Evolutionary conservation across 2,329 filamentous ascomycete species (phyloP).

Genomic region (Clarireedia paspali): DNA sequence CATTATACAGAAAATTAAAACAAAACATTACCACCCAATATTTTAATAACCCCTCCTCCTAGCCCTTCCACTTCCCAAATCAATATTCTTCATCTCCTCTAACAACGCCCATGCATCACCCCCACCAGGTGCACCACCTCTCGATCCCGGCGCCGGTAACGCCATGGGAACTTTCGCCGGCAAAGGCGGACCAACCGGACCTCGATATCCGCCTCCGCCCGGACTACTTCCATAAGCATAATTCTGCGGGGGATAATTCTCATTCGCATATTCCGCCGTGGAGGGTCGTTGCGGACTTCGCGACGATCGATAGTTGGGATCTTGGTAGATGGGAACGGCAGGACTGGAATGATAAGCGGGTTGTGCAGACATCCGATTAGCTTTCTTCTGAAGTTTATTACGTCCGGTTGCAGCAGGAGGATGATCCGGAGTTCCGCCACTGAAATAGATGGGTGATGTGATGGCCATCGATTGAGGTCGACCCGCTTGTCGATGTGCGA

Average conservation of each 20-base stretch:
- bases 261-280: conserved; percentile 24
- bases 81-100: conserved; percentile 63
- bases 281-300: conserved; percentile 21
- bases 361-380: conserved; percentile 24
- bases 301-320: conserved; percentile 11
- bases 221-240: conserved; percentile 22
- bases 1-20: no score
- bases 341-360: conserved; percentile 23
- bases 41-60: conserved; percentile 17
- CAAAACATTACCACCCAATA: no score
- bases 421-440: conserved; percentile 29
- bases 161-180: conserved; percentile 62
- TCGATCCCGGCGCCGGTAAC: background rate
- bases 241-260: conserved; percentile 25
- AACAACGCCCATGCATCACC: conserved; percentile 49
- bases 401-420: conserved; percentile 37
- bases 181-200: conserved; percentile 42
- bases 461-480: conserved; percentile 41
- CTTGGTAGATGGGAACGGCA: conserved; percentile 27
- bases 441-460: conserved; percentile 22
- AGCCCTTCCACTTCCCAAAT: conserved; percentile 51
- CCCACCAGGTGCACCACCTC: conserved; percentile 14
- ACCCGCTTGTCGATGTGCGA: conserved; percentile 39
- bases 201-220: conserved; percentile 21
- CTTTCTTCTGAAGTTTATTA: conserved; percentile 59